Conservation (phyloP, 2,329 filamentous ascomycete genomes). For the Aspergillus sp. region DNA sequence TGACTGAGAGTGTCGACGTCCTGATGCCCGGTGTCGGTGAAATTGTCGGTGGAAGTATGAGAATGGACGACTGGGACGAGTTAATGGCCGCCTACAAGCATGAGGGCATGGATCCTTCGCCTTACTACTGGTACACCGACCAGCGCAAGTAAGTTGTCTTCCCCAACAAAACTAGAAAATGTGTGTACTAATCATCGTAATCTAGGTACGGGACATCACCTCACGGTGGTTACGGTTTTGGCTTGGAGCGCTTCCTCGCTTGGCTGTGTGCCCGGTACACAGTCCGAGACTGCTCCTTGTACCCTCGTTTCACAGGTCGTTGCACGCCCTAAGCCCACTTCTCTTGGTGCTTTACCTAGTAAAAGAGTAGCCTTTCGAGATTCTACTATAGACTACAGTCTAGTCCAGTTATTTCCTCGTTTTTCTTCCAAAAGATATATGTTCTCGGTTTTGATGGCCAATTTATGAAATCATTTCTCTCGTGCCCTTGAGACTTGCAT, state of each 20-base stretch:
- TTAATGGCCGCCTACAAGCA: constrained; percentile 83
- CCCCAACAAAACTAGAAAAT: not conserved
- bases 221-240: constrained; percentile 90
- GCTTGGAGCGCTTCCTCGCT: constrained; percentile 76
- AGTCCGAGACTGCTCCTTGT: constrained; percentile 58
- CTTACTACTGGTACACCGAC: constrained; percentile 99
- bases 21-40: constrained; percentile 93
- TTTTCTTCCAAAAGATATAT: not conserved
- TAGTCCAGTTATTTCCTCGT: not conserved
- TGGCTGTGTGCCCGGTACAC: constrained; percentile 68
- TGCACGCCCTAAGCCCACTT: constrained; percentile 45
- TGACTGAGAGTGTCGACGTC: constrained; percentile 89
- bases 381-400: not conserved
- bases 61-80: constrained; percentile 88
- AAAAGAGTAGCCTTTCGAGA: not conserved
- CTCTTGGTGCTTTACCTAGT: not conserved
- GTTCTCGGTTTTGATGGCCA: not conserved
- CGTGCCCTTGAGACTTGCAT: too few species aligned
- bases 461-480: not conserved
- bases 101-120: constrained; percentile 77
- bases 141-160: constrained; percentile 73
- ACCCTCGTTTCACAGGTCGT: constrained; percentile 51
- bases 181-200: not conserved
- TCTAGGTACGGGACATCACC: constrained; percentile 82
- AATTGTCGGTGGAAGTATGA: constrained; percentile 96